Conservation (phyloP, 2,329 filamentous ascomycete species). For the Exophiala sp. region DNA sequence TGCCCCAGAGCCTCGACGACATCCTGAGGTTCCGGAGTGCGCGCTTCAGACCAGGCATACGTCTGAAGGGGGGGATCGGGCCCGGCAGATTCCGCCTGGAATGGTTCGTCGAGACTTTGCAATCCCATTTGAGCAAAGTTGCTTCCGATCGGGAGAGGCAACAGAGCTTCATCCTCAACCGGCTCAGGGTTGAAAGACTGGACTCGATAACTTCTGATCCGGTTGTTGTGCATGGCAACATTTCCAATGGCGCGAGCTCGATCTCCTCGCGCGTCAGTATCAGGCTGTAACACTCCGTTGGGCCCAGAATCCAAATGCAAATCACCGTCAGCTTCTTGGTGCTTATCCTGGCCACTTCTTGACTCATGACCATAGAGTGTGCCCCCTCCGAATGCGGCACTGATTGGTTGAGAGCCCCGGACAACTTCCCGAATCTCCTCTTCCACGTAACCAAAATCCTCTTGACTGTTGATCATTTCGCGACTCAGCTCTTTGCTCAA, state of each 20-base stretch:
- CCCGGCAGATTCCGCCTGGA: constrained; percentile 17
- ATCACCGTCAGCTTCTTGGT: constrained; percentile 57
- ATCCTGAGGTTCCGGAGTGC: constrained; percentile 31
- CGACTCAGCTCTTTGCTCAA: constrained; percentile 83
- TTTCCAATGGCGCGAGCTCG: constrained; percentile 56
- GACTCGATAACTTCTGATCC: constrained; percentile 16
- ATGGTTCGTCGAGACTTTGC: constrained; percentile 15
- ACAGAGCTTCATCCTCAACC: constrained; percentile 22
- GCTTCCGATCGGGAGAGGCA: constrained; percentile 12
- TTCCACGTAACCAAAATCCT: constrained; percentile 70
- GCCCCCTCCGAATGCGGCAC: constrained; percentile 67
- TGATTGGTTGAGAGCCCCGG: constrained; percentile 67
- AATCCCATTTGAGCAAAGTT: constrained; percentile 15
- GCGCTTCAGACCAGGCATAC: constrained; percentile 21
- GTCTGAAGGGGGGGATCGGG: constrained; percentile 22
- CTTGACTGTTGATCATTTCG: constrained; percentile 71
- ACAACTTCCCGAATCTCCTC: constrained; percentile 71
- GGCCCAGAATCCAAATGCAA: constrained; percentile 51
- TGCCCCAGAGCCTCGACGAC: constrained; percentile 40
- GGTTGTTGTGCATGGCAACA: constrained; percentile 30
- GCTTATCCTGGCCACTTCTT: constrained; percentile 62
- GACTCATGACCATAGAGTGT: constrained; percentile 59
- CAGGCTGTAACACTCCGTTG: constrained; percentile 54
- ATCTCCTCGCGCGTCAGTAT: constrained; percentile 55
- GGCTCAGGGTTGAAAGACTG: constrained; percentile 18